Percentiles rank a stretch among this genome's conserved stretches.
phyloP scores from a whole-genome alignment of 129 eudicot genomes.

The Pulicaria dysenterica region DNA sequence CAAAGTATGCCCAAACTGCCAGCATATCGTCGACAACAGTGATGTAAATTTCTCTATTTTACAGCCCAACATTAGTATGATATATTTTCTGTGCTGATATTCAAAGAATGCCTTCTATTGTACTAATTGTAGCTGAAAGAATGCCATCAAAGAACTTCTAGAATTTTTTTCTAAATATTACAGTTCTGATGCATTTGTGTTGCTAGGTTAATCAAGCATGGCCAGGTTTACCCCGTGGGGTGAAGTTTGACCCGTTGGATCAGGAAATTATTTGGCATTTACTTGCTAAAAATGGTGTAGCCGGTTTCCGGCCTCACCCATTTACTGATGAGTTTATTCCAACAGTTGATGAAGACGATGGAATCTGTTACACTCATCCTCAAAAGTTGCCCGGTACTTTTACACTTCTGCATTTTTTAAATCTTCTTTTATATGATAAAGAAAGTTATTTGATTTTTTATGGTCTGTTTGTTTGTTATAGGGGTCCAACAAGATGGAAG shows the following conservation, averaged over 20 bases:
- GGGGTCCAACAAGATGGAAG: conserved; percentile 96
- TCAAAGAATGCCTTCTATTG: not conserved
- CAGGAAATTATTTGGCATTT: conserved; percentile 89
- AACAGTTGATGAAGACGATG: conserved; percentile 82
- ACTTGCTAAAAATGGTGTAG: conserved; percentile 69
- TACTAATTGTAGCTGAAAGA: not conserved
- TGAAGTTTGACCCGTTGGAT: conserved; percentile 92
- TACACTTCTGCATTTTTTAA: not conserved
- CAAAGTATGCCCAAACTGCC: conserved; percentile 84
- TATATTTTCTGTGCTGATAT: not conserved
- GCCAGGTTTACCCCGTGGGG: conserved; percentile 98
- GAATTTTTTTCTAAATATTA: not conserved
- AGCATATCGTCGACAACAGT: conserved; percentile 72
- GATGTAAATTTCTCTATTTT: conserved; percentile 54
- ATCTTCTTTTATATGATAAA: not conserved
- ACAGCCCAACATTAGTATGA: not conserved
- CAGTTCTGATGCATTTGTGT: not conserved
- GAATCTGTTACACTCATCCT: conserved; percentile 98
- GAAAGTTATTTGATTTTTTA: not conserved
- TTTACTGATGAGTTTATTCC: conserved; percentile 84
- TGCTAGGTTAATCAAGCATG: conserved; percentile 74
- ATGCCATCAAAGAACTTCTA: not conserved
- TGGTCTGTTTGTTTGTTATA: conserved; percentile 21
- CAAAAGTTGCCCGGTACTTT: conserved; percentile 77
- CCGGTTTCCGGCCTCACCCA: conserved; percentile 64